Conservation (phyloP, 2,329 filamentous ascomycete species). For the Colletotrichum abscissum region DNA sequence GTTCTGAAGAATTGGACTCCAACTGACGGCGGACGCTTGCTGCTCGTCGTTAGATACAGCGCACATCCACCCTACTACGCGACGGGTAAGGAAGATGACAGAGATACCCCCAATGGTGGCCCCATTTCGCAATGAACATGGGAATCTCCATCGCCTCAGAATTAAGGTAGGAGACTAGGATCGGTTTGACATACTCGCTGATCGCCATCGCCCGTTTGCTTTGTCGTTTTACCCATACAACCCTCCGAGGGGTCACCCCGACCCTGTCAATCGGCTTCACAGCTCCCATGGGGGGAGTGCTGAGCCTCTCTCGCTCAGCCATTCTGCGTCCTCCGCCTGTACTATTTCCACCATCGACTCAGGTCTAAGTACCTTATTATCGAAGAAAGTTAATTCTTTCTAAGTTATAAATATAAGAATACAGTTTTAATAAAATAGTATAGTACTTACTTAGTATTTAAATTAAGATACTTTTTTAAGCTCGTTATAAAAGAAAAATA, state of each 20-base stretch:
- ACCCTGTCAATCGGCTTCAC: not conserved
- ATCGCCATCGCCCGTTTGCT: conserved; percentile 22
- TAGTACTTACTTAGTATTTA: too few species aligned
- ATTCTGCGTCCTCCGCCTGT: conserved; percentile 3
- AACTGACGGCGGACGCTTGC: not conserved
- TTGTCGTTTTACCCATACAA: conserved; percentile 20
- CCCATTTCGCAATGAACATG: not conserved
- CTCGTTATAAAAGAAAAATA: too few species aligned
- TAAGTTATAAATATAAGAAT: too few species aligned
- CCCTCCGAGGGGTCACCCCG: conserved; percentile 9
- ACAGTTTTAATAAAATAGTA: too few species aligned
- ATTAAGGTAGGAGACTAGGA: conserved; percentile 32
- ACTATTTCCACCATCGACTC: not conserved
- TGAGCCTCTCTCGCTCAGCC: not conserved
- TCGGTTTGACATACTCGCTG: conserved; percentile 13
- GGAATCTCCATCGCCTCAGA: not conserved
- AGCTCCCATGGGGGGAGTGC: not conserved
- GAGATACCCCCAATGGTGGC: not conserved
- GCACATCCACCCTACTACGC: not conserved
- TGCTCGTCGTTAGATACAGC: conserved; percentile 8
- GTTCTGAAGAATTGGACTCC: not conserved
- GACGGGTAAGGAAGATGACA: not conserved
- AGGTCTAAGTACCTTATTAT: too few species aligned
- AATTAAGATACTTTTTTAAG: too few species aligned
- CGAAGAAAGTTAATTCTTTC: too few species aligned